Evolutionary conservation across 192 early-diverging fungal genomes (phyloP).

Genomic region (Funneliformis mosseae): DNA sequence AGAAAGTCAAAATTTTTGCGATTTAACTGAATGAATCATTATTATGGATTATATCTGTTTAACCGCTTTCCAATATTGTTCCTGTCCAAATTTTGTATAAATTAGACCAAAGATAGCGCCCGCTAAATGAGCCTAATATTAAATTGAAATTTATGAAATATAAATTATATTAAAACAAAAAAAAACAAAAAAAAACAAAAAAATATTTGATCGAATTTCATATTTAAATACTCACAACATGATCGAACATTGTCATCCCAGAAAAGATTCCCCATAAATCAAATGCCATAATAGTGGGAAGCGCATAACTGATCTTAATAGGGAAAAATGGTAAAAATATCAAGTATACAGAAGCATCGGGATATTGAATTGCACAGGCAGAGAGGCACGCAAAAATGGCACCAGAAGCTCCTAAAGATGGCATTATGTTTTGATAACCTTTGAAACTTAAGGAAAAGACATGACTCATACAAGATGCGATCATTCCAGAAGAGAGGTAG

Average conservation of each 20-base stretch:
- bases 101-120: constrained; percentile 64
- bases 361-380: constrained; percentile 58
- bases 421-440: constrained; percentile 49
- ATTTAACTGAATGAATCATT: too few relatives aligned
- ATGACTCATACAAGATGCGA: constrained; percentile 71
- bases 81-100: constrained; percentile 57
- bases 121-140: constrained; percentile 62
- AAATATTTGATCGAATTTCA: not conserved
- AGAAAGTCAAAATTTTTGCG: too few relatives aligned
- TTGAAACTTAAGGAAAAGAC: constrained; percentile 49
- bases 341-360: constrained; percentile 57
- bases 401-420: constrained; percentile 82
- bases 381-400: constrained; percentile 76
- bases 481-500: constrained; percentile 72
- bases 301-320: constrained; percentile 59
- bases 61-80: constrained; percentile 41
- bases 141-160: too few relatives aligned
- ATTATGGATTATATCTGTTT: not conserved
- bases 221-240: constrained; percentile 59
- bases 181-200: too few relatives aligned
- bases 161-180: too few relatives aligned
- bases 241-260: constrained; percentile 77
- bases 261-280: constrained; percentile 74
- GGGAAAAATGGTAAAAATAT: constrained; percentile 62
- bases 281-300: constrained; percentile 69